phyloP scores from a whole-genome alignment of 805 yeast species.

The Nakazawaea siamensis region DNA sequence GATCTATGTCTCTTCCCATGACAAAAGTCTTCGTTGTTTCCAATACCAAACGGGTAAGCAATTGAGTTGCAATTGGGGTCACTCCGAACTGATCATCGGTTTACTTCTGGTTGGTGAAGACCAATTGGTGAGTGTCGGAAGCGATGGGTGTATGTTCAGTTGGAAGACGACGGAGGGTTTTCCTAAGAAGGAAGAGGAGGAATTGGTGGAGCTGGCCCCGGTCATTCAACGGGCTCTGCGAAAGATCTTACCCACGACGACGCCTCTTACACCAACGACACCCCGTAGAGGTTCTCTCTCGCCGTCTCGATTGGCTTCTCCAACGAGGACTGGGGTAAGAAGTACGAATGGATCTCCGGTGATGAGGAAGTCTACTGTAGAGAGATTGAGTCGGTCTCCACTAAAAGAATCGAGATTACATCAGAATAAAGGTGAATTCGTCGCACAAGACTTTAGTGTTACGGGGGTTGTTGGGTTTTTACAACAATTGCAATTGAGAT shows the following conservation, averaged over 20 bases:
- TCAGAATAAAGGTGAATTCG: too few relatives aligned
- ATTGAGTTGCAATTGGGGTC: constrained; percentile 51
- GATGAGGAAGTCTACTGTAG: constrained; percentile 1
- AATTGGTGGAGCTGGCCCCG: constrained; percentile 9
- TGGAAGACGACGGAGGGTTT: constrained; percentile 29
- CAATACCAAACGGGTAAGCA: constrained; percentile 36
- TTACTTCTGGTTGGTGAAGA: constrained; percentile 20
- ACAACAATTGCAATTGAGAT: constrained; percentile 8
- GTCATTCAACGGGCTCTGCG: constrained; percentile 18
- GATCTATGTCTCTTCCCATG: constrained; percentile 39
- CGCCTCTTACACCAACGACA: constrained; percentile 11
- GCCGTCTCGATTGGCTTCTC: constrained; percentile 1
- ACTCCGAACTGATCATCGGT: constrained; percentile 42
- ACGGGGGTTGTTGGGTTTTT: constrained; percentile 2
- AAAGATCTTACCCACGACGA: constrained; percentile 13
- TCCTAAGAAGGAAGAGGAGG: not conserved
- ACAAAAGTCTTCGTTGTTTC: constrained; percentile 48
- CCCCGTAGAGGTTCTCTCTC: constrained; percentile 11
- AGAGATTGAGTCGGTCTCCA: constrained; percentile 4
- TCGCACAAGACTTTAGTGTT: too few relatives aligned
- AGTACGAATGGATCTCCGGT: not conserved
- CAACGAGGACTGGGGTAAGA: too few relatives aligned
- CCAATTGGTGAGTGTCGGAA: constrained; percentile 33
- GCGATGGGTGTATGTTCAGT: constrained; percentile 45
- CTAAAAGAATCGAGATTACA: not conserved